Evolutionary conservation across 192 early-diverging fungal species (phyloP).

Genomic region (Phycomyces blakesleeanus): DNA sequence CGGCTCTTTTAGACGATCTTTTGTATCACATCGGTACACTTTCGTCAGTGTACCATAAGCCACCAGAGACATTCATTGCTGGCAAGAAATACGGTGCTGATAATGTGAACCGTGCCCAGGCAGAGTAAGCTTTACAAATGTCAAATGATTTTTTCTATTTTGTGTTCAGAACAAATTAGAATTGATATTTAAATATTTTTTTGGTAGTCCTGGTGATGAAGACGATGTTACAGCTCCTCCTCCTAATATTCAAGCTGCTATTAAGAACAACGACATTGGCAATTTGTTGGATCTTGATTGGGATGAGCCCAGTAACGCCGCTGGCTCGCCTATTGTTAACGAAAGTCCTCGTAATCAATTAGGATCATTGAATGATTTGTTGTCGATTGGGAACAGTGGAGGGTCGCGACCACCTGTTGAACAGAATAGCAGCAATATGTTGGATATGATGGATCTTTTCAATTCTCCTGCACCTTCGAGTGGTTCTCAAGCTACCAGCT

Average conservation of each 20-base stretch:
- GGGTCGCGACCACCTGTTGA: neutral
- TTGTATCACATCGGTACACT: conserved; percentile 82
- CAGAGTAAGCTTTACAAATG: conserved; percentile 47
- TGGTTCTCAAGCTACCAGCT: neutral
- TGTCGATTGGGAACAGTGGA: conserved; percentile 32
- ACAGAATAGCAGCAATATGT: conserved; percentile 3
- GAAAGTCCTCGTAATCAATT: conserved; percentile 28
- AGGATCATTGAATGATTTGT: conserved; percentile 39
- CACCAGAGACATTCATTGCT: conserved; percentile 74
- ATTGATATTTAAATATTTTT: conserved; percentile 14
- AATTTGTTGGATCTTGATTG: conserved; percentile 73
- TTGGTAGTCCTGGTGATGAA: conserved; percentile 46
- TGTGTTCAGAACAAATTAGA: too few species aligned
- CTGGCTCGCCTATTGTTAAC: conserved; percentile 6
- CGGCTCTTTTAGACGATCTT: conserved; percentile 80
- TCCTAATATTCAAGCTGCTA: conserved; percentile 41
- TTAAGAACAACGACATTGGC: conserved; percentile 51
- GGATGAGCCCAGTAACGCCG: conserved; percentile 43
- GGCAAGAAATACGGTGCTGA: conserved; percentile 56
- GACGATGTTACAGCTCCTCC: conserved; percentile 40
- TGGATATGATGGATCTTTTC: conserved; percentile 29
- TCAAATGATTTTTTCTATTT: too few species aligned
- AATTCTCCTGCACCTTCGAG: conserved; percentile 8
- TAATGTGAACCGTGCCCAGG: conserved; percentile 44
- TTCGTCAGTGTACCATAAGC: conserved; percentile 95